These are phyloP conservation scores for Friedmanniomyces simplex DNA, from an alignment of 495 filamentous ascomycete genomes.

Conservation along the genomic window DNA sequence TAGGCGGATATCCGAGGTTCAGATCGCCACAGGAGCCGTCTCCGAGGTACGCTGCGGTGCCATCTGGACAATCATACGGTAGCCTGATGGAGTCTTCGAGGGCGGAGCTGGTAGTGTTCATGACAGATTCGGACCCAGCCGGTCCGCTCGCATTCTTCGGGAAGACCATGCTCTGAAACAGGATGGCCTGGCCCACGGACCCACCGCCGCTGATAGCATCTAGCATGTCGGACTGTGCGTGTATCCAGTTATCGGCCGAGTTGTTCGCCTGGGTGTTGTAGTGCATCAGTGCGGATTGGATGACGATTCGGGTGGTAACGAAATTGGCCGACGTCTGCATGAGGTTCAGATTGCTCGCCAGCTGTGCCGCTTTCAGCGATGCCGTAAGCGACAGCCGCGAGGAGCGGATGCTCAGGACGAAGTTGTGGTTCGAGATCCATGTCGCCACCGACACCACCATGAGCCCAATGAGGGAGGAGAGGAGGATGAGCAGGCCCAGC, in stretches of 20 bases:
- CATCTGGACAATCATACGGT: conserved; percentile 48
- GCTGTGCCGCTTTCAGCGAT: conserved; percentile 70
- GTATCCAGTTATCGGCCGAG: conserved; percentile 44
- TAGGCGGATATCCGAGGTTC: conserved; percentile 50
- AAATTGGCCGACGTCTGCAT: conserved; percentile 58
- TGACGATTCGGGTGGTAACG: conserved; percentile 54
- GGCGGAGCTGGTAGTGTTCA: conserved; percentile 49
- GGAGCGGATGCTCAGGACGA: conserved; percentile 55
- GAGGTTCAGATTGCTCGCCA: conserved; percentile 63
- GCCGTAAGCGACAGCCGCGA: conserved; percentile 63
- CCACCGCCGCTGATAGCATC: conserved; percentile 21
- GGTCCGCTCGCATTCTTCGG: conserved; percentile 52
- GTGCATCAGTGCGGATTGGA: conserved; percentile 50
- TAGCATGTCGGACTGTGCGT: conserved; percentile 42
- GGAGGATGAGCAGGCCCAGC: conserved; percentile 61
- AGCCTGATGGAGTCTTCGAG: conserved; percentile 39
- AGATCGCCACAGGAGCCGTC: conserved; percentile 13
- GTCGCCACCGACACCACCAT: conserved; percentile 55
- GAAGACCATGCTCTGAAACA: conserved; percentile 57
- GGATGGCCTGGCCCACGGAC: conserved; percentile 34
- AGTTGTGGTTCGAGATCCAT: conserved; percentile 60
- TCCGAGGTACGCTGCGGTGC: conserved; percentile 46
- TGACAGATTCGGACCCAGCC: conserved; percentile 34
- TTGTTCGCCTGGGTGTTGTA: conserved; percentile 50
- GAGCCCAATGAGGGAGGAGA: conserved; percentile 57